These are phyloP conservation scores for Hsuehochloa calcarea DNA, from an alignment of 176 grass and related monocot species.

Conservation along the genomic window DNA sequence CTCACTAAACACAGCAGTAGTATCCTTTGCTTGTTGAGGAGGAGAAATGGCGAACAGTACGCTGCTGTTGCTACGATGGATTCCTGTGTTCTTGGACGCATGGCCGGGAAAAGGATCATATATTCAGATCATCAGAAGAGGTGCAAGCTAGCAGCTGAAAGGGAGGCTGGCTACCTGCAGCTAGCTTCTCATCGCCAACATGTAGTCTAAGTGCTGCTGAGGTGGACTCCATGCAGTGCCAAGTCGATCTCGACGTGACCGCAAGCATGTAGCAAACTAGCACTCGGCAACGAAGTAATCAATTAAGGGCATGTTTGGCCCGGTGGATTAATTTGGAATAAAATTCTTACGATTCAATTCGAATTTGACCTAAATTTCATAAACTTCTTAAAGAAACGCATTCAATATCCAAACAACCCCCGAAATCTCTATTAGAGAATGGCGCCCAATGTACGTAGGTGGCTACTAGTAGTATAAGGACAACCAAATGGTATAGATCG, in stretches of 20 bases:
- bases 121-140: neutral
- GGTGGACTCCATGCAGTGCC: slow-evolving; percentile 1
- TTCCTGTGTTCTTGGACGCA: slow-evolving; percentile 31
- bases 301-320: neutral
- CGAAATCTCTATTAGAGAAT: no score
- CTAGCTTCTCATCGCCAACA: neutral
- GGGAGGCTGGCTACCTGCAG: neutral
- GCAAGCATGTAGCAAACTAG: neutral
- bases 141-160: neutral
- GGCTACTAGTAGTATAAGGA: no score
- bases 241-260: neutral
- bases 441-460: no score
- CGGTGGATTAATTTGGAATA: neutral
- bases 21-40: slow-evolving; percentile 42
- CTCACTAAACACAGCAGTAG: neutral
- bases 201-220: neutral
- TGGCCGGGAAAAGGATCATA: slow-evolving; percentile 11
- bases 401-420: neutral
- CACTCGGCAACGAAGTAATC: neutral
- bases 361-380: neutral
- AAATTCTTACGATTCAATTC: neutral
- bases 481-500: no score
- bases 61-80: no score
- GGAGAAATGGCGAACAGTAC: slow-evolving; percentile 24
- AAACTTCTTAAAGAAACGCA: neutral